Conservation (phyloP, 352 stramenopile species). For the Pythium oligandrum region DNA sequence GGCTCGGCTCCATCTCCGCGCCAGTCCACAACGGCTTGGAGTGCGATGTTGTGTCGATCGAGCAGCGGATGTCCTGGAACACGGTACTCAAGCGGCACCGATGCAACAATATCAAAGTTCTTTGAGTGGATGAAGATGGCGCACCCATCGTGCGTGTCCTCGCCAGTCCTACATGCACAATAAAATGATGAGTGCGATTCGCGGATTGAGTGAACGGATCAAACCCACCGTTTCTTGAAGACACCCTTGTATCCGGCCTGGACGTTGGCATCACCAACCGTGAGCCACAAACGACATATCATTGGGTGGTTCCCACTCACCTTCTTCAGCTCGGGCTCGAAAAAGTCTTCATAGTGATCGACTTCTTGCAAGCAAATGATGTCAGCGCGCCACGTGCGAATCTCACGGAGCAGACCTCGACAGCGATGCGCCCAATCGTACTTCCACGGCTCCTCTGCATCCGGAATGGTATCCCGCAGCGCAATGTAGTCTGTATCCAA, state of each 20-base stretch:
- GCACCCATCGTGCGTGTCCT: constrained; percentile 56
- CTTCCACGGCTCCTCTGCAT: constrained; percentile 31
- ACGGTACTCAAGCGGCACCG: constrained; percentile 41
- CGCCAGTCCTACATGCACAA: constrained; percentile 37
- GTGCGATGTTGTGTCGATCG: constrained; percentile 55
- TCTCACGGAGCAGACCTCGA: constrained; percentile 42
- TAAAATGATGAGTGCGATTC: background rate
- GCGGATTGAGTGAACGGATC: no score
- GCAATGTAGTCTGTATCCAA: constrained; percentile 50
- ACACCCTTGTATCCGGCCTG: constrained; percentile 41
- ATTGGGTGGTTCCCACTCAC: constrained; percentile 1
- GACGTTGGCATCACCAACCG: background rate
- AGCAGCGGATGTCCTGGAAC: constrained; percentile 37
- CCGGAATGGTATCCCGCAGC: constrained; percentile 18
- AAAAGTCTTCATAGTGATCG: constrained; percentile 69
- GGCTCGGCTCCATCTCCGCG: constrained; percentile 8
- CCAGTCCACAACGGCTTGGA: constrained; percentile 39
- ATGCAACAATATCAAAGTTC: constrained; percentile 38
- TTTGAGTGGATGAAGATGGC: constrained; percentile 56
- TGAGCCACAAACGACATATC: background rate
- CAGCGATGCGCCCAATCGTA: constrained; percentile 56
- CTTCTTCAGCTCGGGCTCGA: constrained; percentile 53
- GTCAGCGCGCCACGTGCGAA: constrained; percentile 37
- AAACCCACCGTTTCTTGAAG: constrained; percentile 51
- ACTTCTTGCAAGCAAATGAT: constrained; percentile 69